These are phyloP conservation scores for Sesbania bispinosa DNA, from an alignment of 306 rosid species.

Conservation along the genomic window DNA sequence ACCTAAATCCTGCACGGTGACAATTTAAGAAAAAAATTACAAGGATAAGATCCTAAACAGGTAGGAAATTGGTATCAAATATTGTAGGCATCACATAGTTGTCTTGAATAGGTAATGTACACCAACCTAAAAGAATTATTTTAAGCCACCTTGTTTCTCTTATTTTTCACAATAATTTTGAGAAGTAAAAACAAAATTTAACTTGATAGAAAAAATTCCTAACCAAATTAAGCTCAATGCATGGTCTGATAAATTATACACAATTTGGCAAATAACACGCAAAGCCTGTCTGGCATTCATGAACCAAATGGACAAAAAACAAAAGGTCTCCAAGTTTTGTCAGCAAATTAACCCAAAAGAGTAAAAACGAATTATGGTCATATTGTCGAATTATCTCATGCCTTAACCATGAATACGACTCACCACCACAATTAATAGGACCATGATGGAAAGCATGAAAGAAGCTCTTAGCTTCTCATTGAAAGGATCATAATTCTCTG, in stretches of 20 bases:
- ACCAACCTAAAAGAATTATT: not conserved
- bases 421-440: constrained; percentile 66
- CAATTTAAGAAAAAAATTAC: no score
- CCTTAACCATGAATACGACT: constrained; percentile 34
- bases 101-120: not conserved
- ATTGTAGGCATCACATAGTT: no score
- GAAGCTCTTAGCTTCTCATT: constrained; percentile 54
- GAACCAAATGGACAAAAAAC: not conserved
- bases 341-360: not conserved
- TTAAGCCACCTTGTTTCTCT: not conserved
- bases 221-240: not conserved
- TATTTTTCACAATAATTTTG: not conserved
- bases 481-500: constrained; percentile 26
- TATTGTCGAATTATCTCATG: constrained; percentile 48
- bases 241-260: not conserved
- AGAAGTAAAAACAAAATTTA: not conserved
- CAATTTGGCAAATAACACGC: not conserved
- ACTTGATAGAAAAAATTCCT: not conserved
- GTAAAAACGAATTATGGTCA: constrained; percentile 7
- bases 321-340: not conserved
- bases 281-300: not conserved
- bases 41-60: no score
- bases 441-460: constrained; percentile 67
- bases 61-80: no score
- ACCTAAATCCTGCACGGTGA: not conserved